Evolutionary conservation across 805 yeast genomes (phyloP).

Genomic region (Wickerhamiella musiphila): DNA sequence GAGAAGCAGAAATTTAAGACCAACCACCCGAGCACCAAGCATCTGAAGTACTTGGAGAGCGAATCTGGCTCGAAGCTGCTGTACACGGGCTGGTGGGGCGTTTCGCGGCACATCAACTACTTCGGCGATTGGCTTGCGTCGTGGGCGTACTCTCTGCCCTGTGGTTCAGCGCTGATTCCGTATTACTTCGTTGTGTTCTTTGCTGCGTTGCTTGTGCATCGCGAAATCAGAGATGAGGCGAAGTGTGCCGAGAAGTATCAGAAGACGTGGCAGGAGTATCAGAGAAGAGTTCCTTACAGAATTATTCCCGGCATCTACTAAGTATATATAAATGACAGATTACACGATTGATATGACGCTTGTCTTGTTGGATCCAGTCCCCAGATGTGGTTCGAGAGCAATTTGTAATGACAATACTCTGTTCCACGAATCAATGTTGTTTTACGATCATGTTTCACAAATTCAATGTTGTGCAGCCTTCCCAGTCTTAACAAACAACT

Average conservation of each 20-base stretch:
- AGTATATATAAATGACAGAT: slow-evolving; percentile 1
- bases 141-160: slow-evolving; percentile 80
- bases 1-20: slow-evolving; percentile 73
- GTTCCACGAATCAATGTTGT: too few relatives aligned
- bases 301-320: slow-evolving; percentile 78
- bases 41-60: slow-evolving; percentile 55
- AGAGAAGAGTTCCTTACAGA: slow-evolving; percentile 65
- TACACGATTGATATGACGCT: not conserved
- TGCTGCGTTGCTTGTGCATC: slow-evolving; percentile 63
- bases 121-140: slow-evolving; percentile 92
- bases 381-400: too few relatives aligned
- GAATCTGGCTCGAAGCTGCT: slow-evolving; percentile 63
- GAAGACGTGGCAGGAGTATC: slow-evolving; percentile 70
- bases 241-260: slow-evolving; percentile 82
- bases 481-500: too few relatives aligned
- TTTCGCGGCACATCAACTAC: slow-evolving; percentile 84
- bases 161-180: slow-evolving; percentile 68
- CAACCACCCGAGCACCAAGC: slow-evolving; percentile 45
- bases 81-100: slow-evolving; percentile 92
- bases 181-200: slow-evolving; percentile 79
- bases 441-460: too few relatives aligned
- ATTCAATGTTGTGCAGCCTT: too few relatives aligned
- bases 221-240: slow-evolving; percentile 82
- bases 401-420: too few relatives aligned
- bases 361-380: too few relatives aligned